phyloP scores from a whole-genome alignment of 192 early-diverging fungal species.

The Powellomyces hirtus region DNA sequence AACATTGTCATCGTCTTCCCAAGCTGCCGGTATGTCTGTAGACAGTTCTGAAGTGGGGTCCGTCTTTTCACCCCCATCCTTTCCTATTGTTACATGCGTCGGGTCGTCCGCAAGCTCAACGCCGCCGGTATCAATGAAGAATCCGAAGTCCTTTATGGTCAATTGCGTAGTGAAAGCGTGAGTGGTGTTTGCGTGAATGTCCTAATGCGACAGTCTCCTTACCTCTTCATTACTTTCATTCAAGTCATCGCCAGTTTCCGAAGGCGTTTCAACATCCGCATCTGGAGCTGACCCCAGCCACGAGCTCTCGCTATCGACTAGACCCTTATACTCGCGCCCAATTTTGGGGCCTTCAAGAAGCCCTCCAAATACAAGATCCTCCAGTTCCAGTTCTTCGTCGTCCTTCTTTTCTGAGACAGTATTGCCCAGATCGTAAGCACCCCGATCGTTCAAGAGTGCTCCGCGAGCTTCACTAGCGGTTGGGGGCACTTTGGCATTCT shows the following conservation, averaged over 20 bases:
- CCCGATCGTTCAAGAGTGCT: not conserved
- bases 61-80: constrained; percentile 31
- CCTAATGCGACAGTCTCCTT: no score
- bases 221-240: no score
- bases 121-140: constrained; percentile 30
- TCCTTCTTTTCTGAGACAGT: constrained; percentile 46
- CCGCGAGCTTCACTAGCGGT: not conserved
- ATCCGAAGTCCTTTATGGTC: constrained; percentile 16
- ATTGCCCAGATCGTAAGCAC: not conserved
- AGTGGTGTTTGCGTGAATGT: no score
- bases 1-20: constrained; percentile 75
- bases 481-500: no score
- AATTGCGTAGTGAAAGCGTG: no score
- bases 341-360: constrained; percentile 27
- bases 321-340: constrained; percentile 7
- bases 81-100: not conserved
- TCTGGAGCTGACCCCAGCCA: constrained; percentile 29
- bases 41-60: constrained; percentile 6
- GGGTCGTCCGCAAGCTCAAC: constrained; percentile 20
- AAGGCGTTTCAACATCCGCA: constrained; percentile 23
- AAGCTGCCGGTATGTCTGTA: constrained; percentile 50
- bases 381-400: constrained; percentile 68
- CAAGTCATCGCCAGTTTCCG: constrained; percentile 11
- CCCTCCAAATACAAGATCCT: constrained; percentile 74
- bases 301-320: constrained; percentile 22